phyloP scores from a whole-genome alignment of 192 early-diverging fungal species.

The Rhizophagus clarus region DNA sequence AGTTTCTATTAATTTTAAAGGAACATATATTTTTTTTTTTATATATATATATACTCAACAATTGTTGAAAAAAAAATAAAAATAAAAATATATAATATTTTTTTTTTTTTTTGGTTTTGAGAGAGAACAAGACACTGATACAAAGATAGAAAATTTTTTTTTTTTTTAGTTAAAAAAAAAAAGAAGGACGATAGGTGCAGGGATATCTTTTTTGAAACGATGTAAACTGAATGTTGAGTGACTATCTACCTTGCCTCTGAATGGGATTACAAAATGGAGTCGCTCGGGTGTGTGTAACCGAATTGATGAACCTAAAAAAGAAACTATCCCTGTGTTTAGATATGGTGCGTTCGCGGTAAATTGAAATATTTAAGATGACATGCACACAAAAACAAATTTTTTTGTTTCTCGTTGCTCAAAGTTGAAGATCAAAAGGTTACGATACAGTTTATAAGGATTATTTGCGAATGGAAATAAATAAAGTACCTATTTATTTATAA shows the following conservation, averaged over 20 bases:
- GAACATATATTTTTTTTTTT: neutral
- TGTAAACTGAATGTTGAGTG: slow-evolving; percentile 20
- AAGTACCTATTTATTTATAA: too few species aligned
- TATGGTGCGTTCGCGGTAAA: neutral
- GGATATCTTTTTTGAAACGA: slow-evolving; percentile 16
- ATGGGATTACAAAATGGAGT: slow-evolving; percentile 20
- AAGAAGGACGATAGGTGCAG: neutral
- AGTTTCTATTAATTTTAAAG: neutral
- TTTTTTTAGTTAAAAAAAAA: neutral
- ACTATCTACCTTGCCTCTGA: slow-evolving; percentile 19
- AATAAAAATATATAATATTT: too few species aligned
- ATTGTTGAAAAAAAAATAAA: too few species aligned
- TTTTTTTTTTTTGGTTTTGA: neutral
- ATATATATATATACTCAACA: neutral
- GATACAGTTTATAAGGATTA: too few species aligned
- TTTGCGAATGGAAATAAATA: too few species aligned
- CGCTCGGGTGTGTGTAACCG: slow-evolving; percentile 8
- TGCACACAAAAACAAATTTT: neutral
- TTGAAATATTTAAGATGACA: too few species aligned
- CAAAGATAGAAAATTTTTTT: neutral
- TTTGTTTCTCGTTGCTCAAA: slow-evolving; percentile 21
- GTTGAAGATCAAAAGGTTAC: too few species aligned
- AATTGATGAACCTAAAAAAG: slow-evolving; percentile 1
- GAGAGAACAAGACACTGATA: neutral
- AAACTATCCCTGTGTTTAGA: neutral